Evolutionary conservation across 2,329 filamentous ascomycete genomes (phyloP).

Genomic region (Aspergillus luchuensis): DNA sequence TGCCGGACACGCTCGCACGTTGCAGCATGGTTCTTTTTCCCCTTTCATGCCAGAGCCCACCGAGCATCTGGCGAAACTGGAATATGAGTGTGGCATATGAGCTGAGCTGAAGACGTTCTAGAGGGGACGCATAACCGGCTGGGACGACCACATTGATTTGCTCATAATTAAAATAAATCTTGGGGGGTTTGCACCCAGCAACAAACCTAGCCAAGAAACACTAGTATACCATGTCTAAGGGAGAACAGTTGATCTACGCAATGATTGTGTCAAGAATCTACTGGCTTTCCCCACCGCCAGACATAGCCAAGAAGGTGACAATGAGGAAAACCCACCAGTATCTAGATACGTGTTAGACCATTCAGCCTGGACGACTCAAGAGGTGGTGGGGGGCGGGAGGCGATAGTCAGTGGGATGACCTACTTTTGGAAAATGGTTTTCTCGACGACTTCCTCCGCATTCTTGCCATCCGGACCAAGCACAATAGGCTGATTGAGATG

Average conservation of each 20-base stretch:
- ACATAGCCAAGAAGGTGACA: conserved; percentile 44
- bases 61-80: neutral
- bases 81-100: neutral
- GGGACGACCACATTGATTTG: neutral
- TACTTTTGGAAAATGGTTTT: conserved; percentile 50
- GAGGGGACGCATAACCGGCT: neutral
- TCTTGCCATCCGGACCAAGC: conserved; percentile 41
- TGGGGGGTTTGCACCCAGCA: neutral
- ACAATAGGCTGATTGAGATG: conserved; percentile 45
- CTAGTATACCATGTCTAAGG: neutral
- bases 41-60: neutral
- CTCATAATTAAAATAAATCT: neutral
- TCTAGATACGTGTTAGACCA: conserved; percentile 28
- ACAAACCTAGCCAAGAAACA: neutral
- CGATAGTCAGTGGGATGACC: conserved; percentile 16
- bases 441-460: conserved; percentile 41
- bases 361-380: neutral
- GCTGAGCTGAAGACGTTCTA: neutral
- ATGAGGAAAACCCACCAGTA: conserved; percentile 53
- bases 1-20: neutral
- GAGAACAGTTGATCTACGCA: neutral
- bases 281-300: conserved; percentile 41
- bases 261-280: neutral
- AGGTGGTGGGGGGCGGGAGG: neutral
- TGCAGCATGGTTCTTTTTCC: too few species aligned